These are phyloP conservation scores for Aspergillus olivimuriae DNA, from an alignment of 495 filamentous ascomycete genomes.

Conservation along the genomic window DNA sequence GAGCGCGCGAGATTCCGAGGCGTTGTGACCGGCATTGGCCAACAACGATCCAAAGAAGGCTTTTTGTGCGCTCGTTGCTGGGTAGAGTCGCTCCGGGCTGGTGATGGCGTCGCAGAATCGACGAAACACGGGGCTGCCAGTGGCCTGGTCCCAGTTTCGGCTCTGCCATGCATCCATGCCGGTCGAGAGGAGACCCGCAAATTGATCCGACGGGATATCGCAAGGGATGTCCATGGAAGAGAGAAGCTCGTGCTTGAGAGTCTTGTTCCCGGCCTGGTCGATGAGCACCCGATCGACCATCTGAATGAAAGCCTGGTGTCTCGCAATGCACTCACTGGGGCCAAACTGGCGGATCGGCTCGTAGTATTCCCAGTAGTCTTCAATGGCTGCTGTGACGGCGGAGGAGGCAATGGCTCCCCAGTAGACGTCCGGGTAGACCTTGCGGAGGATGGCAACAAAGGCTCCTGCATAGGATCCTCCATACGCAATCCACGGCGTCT, in stretches of 20 bases:
- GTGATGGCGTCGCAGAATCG: conserved; percentile 57
- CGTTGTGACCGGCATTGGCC: conserved; percentile 47
- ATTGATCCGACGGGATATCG: conserved; percentile 54
- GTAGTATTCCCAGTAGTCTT: conserved; percentile 67
- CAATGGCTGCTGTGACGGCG: conserved; percentile 63
- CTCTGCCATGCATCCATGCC: conserved; percentile 53
- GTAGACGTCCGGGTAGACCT: conserved; percentile 61
- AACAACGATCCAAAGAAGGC: conserved; percentile 44
- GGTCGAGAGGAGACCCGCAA: conserved; percentile 47
- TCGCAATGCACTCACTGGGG: conserved; percentile 46
- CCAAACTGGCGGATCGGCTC: conserved; percentile 56
- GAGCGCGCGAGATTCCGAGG: conserved; percentile 38
- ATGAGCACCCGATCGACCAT: conserved; percentile 63
- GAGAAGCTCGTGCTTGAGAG: conserved; percentile 49
- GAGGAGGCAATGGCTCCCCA: conserved; percentile 66
- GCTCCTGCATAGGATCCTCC: conserved; percentile 72
- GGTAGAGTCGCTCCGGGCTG: conserved; percentile 38
- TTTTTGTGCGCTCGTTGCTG: conserved; percentile 27
- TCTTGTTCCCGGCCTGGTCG: conserved; percentile 33
- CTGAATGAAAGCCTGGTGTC: conserved; percentile 51
- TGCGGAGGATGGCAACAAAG: conserved; percentile 63
- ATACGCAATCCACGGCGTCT: conserved; percentile 61
- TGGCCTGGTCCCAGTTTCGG: conserved; percentile 63
- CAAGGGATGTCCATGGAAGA: conserved; percentile 50
- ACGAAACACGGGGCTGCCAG: conserved; percentile 47